A percentile compares a stretch with the other conserved stretches of the same genome.
phyloP scores from a whole-genome alignment of 2,329 filamentous ascomycete genomes.

The Lachnellula hyalina region DNA sequence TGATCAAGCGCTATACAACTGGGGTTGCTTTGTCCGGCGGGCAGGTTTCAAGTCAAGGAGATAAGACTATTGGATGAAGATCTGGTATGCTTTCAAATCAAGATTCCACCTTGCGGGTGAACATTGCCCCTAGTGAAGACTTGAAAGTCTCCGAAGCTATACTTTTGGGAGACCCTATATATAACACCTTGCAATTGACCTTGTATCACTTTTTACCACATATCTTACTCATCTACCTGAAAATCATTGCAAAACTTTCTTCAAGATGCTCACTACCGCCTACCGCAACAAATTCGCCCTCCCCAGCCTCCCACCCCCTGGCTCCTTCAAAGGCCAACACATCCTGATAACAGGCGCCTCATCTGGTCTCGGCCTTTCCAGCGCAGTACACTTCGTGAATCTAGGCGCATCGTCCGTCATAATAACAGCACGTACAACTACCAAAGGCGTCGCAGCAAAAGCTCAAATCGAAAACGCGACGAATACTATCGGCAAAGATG shows the following conservation, averaged over 20 bases:
- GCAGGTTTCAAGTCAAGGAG: no score
- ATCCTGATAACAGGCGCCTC: conserved; percentile 40
- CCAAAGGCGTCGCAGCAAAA: conserved; percentile 36
- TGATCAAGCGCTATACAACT: background rate
- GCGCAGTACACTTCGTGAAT: conserved; percentile 36
- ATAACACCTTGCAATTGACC: background rate
- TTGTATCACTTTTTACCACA: background rate
- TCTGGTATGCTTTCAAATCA: background rate
- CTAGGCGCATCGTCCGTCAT: conserved; percentile 37
- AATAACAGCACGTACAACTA: conserved; percentile 35
- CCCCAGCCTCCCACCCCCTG: conserved; percentile 21
- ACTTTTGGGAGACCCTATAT: background rate
- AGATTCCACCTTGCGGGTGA: background rate
- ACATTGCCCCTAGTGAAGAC: background rate
- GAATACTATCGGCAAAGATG: conserved; percentile 11
- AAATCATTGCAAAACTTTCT: background rate
- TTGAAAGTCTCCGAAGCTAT: background rate
- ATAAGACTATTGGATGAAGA: no score
- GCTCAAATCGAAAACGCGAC: conserved; percentile 31
- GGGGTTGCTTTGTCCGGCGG: background rate
- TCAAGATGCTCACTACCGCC: conserved; percentile 15
- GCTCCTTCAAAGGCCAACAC: conserved; percentile 26
- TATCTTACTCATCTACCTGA: background rate
- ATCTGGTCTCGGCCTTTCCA: conserved; percentile 37
- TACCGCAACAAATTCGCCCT: conserved; percentile 25